Evolutionary conservation across 202 grass and related monocot genomes (phyloP), one percentile per base, ranked within the genome.

Genomic region (Dendrocalamus latiflorus): DNA sequence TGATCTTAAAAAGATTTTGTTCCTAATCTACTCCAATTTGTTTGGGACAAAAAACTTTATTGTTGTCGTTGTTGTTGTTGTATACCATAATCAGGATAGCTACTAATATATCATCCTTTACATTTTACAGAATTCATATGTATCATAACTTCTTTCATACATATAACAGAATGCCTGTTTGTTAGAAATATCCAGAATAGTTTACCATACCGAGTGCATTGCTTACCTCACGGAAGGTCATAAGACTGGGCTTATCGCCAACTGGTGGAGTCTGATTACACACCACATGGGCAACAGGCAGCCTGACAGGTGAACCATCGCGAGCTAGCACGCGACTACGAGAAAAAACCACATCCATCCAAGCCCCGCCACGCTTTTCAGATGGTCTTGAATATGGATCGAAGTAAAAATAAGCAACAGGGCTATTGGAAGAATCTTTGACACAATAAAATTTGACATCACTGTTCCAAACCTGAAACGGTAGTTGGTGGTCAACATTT

Each of bases 191-290:
- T 13, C 6, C 6, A 28, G 58, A 63, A 83, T 74, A 83, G 41
- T 65, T 14, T 75, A 21, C 9, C 69, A 56, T 34, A 13, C 14
- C 2, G 4, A 55, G 49, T 69, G 54, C 17, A 26, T 67, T 60
- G 60, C 77, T 93, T 91, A 98, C 95, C 95, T 98, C 95, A 38
- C 89, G 91, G 83, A 98, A 98, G 68, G 95, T 98, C 95, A 98
- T 98, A 34, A 98, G 87, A 83, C 95, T 95, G 70, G 95, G 95
- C 62, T 98, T 98, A 41, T 93, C 87, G 0, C 92, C 95, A 87
- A 98, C 89, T 53, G 95, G 95, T 18, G 95, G 95, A 34, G 87
- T 98, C 84, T 98, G 95, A 87, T 98, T 98, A 55, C 95, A 98
- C 74, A 98, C 92, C 87, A 98, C 85, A 83, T 98, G 95, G 49